phyloP scores from a whole-genome alignment of 768 basidiomycete genomes.

The Vararia minispora region DNA sequence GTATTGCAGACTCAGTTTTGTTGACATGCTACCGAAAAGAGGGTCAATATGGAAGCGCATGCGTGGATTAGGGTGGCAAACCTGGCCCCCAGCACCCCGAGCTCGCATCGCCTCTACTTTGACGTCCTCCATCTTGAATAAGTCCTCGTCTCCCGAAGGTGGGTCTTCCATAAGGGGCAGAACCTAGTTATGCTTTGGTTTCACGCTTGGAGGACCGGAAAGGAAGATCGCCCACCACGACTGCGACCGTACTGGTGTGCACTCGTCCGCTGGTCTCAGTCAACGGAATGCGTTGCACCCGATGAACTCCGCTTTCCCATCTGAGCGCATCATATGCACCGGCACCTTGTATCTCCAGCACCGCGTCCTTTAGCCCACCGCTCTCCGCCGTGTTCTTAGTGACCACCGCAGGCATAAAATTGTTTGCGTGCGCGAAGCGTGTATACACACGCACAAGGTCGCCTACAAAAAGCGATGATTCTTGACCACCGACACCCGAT shows the following conservation, averaged over 20 bases:
- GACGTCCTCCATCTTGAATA: conserved; percentile 78
- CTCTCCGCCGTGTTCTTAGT: conserved; percentile 44
- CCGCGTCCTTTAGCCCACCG: conserved; percentile 69
- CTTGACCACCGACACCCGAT: conserved; percentile 86
- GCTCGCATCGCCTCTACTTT: conserved; percentile 92
- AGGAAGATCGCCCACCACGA: conserved; percentile 53
- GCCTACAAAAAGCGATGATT: conserved; percentile 70
- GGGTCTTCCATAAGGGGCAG: conserved; percentile 68
- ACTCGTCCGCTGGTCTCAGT: conserved; percentile 83
- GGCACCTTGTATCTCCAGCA: conserved; percentile 66
- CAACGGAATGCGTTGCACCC: conserved; percentile 88
- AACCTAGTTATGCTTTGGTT: conserved; percentile 39
- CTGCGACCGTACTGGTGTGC: conserved; percentile 86
- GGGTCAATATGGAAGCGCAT: background rate
- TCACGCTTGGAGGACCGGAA: background rate
- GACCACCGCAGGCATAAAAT: conserved; percentile 55
- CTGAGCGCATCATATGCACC: conserved; percentile 70
- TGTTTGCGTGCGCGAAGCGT: conserved; percentile 40
- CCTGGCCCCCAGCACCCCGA: conserved; percentile 95
- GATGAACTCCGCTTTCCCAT: conserved; percentile 94
- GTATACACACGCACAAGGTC: conserved; percentile 79
- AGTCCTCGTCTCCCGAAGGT: conserved; percentile 38
- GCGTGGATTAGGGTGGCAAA: conserved; percentile 20
- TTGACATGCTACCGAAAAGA: conserved; percentile 71
- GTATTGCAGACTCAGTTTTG: conserved; percentile 95